Evolutionary conservation across 1,139 yeast genomes (phyloP).

Genomic region (Yamadazyma blattariae): DNA sequence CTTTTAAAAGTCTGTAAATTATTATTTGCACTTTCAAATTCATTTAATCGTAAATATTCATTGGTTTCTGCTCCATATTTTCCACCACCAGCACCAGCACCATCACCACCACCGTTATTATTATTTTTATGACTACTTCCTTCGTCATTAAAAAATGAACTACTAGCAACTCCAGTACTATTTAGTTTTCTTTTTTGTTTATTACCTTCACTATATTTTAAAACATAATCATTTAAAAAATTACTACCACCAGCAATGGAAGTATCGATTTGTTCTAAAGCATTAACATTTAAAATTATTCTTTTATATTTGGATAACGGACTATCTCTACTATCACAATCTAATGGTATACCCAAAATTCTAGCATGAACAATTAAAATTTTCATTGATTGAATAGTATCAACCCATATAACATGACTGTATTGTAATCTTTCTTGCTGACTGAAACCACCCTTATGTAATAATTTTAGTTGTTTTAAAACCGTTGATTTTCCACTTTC

Average conservation of each 20-base stretch:
- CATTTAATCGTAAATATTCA: conserved; percentile 3
- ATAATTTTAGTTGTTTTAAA: conserved; percentile 82
- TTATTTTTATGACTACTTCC: background rate
- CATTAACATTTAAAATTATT: conserved; percentile 52
- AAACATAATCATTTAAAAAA: conserved; percentile 62
- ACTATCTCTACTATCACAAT: conserved; percentile 52
- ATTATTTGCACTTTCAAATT: conserved; percentile 7
- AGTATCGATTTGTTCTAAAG: conserved; percentile 61
- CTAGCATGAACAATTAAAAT: conserved; percentile 73
- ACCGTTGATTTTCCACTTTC: conserved; percentile 97
- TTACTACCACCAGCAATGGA: conserved; percentile 66
- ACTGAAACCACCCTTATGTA: conserved; percentile 85
- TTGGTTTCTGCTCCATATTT: background rate
- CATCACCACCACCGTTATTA: background rate
- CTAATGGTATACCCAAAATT: conserved; percentile 54
- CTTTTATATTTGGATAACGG: conserved; percentile 46
- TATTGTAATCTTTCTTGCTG: conserved; percentile 79
- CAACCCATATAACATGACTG: conserved; percentile 92
- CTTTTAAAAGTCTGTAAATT: conserved; percentile 19
- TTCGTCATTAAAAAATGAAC: conserved; percentile 35
- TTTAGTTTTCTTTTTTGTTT: conserved; percentile 47
- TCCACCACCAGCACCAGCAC: no score
- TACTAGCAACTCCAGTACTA: conserved; percentile 56
- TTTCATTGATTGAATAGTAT: conserved; percentile 86
- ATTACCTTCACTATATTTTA: conserved; percentile 57